These are phyloP conservation scores for Mycena indigotica DNA, from an alignment of 768 basidiomycete genomes.

Conservation along the genomic window DNA sequence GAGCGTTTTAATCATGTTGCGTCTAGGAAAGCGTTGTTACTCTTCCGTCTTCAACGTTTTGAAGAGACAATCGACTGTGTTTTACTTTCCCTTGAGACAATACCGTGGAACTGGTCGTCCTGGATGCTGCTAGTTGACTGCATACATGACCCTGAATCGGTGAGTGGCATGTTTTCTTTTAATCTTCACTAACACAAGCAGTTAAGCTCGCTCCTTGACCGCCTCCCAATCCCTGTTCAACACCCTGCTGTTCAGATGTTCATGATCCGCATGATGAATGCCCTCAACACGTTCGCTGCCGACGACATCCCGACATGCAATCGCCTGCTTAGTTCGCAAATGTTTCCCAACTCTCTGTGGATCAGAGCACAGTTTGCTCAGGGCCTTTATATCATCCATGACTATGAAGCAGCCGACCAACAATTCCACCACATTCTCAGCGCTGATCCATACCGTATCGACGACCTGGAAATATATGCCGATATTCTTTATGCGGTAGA, in stretches of 20 bases:
- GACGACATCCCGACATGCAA: slow-evolving; percentile 63
- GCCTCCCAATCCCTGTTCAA: slow-evolving; percentile 58
- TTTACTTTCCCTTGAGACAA: slow-evolving; percentile 53
- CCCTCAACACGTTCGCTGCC: slow-evolving; percentile 59
- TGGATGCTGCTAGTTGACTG: slow-evolving; percentile 63
- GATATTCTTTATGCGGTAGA: slow-evolving; percentile 81
- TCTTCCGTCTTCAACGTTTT: slow-evolving; percentile 57
- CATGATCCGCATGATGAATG: slow-evolving; percentile 68
- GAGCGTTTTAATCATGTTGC: slow-evolving; percentile 35
- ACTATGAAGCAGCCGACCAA: slow-evolving; percentile 34
- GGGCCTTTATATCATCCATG: slow-evolving; percentile 66
- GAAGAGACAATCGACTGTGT: slow-evolving; percentile 66
- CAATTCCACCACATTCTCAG: slow-evolving; percentile 33
- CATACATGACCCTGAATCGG: slow-evolving; percentile 62
- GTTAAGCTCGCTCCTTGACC: slow-evolving; percentile 46
- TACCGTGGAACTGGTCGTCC: slow-evolving; percentile 76
- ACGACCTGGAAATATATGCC: slow-evolving; percentile 78
- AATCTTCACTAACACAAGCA: slow-evolving; percentile 23
- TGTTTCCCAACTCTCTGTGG: slow-evolving; percentile 68
- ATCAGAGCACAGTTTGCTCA: slow-evolving; percentile 66
- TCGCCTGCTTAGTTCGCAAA: slow-evolving; percentile 51
- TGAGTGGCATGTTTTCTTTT: slow-evolving; percentile 22
- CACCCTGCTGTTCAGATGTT: slow-evolving; percentile 66
- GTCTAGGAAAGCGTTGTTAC: slow-evolving; percentile 62
- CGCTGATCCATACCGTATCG: slow-evolving; percentile 69